A percentile compares a stretch with the other conserved stretches of the same genome.
Conservation (phyloP, 805 yeast species). For the Metschnikowia aberdeeniae region DNA sequence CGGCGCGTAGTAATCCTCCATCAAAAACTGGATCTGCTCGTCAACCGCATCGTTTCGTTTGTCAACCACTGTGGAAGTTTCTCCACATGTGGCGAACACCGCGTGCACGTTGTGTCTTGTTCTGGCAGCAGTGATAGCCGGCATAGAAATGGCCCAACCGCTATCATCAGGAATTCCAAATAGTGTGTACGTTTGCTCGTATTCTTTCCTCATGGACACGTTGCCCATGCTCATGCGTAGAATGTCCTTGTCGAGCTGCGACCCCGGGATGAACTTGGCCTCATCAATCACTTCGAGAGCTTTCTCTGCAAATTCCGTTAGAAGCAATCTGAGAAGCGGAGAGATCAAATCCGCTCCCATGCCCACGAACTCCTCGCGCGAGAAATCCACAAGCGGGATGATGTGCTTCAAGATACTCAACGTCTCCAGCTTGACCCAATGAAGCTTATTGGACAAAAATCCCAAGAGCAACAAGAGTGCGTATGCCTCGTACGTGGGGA, state of each 20-base stretch:
- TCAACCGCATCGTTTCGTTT: slow-evolving; percentile 22
- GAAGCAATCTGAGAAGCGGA: slow-evolving; percentile 72
- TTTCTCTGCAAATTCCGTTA: slow-evolving; percentile 83
- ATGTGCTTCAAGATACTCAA: slow-evolving; percentile 70
- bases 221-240: slow-evolving; percentile 89
- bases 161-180: slow-evolving; percentile 93
- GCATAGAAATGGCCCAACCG: slow-evolving; percentile 98
- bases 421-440: slow-evolving; percentile 79
- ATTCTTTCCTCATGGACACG: slow-evolving; percentile 68
- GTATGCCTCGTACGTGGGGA: slow-evolving; percentile 71
- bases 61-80: slow-evolving; percentile 29
- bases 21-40: slow-evolving; percentile 49
- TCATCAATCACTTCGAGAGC: slow-evolving; percentile 90
- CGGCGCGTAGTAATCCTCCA: slow-evolving; percentile 52
- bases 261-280: slow-evolving; percentile 79
- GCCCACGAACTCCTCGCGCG: slow-evolving; percentile 73
- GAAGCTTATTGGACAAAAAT: slow-evolving; percentile 65
- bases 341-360: slow-evolving; percentile 94
- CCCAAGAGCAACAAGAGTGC: slow-evolving; percentile 75
- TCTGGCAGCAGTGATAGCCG: slow-evolving; percentile 81
- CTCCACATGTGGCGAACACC: slow-evolving; percentile 80
- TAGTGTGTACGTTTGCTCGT: slow-evolving; percentile 79
- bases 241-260: slow-evolving; percentile 86
- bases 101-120: slow-evolving; percentile 94
- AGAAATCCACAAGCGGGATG: slow-evolving; percentile 73